A percentile compares a stretch with the other conserved stretches of the same genome.
Evolutionary conservation across 2,329 filamentous ascomycete genomes (phyloP).

Genomic region (Cucurbitaria berberidis): DNA sequence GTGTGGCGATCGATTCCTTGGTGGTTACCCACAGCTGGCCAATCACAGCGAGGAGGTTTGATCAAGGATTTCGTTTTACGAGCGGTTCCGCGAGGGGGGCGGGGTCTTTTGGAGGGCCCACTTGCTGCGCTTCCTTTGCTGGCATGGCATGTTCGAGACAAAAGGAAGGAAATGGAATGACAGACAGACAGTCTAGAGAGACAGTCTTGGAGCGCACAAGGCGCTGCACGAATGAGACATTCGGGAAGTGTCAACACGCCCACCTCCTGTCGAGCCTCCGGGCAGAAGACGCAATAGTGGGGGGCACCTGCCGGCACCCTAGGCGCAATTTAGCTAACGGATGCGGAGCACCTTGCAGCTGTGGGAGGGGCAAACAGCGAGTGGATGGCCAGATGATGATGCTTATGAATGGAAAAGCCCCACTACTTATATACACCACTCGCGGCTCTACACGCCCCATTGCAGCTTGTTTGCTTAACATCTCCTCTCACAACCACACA

Average conservation of each 20-base stretch:
- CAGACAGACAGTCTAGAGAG: background rate
- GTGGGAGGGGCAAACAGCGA: constrained; percentile 32
- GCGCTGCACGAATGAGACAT: background rate
- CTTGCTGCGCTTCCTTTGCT: constrained; percentile 5
- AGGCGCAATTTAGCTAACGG: constrained; percentile 26
- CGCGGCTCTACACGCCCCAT: constrained; percentile 7
- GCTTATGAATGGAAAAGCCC: constrained; percentile 43
- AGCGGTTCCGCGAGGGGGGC: constrained; percentile 20
- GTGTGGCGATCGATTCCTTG: constrained; percentile 10
- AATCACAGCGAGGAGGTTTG: constrained; percentile 15
- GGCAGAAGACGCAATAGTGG: constrained; percentile 11
- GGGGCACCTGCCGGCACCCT: constrained; percentile 12
- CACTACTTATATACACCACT: constrained; percentile 30
- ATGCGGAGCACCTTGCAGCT: constrained; percentile 27
- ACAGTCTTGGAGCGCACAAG: background rate
- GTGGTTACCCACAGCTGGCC: background rate
- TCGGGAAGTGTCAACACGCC: background rate
- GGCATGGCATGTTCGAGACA: too few species aligned
- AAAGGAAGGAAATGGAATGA: too few species aligned
- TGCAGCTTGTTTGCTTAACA: constrained; percentile 10
- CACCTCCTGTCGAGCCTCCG: background rate
- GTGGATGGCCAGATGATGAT: constrained; percentile 31
- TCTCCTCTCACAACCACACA: constrained; percentile 12
- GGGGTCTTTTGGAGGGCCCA: constrained; percentile 20
- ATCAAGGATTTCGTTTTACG: constrained; percentile 1